phyloP scores from a whole-genome alignment of 192 early-diverging fungal species.

The Backusella macrospora region DNA sequence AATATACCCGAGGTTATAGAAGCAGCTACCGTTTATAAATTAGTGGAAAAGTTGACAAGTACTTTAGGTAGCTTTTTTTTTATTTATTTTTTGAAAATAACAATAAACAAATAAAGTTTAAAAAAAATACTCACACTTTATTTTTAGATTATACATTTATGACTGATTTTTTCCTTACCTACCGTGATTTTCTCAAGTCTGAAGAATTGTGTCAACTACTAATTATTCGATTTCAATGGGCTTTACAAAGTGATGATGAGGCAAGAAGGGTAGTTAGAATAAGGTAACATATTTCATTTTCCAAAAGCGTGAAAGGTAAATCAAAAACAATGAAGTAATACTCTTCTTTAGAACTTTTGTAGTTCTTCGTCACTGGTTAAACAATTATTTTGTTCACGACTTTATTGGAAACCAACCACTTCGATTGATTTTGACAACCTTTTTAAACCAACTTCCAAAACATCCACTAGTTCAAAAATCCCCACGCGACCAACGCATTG shows the following conservation, averaged over 20 bases:
- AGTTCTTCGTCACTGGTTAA: conserved; percentile 59
- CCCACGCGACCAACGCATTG: conserved; percentile 56
- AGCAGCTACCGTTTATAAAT: conserved; percentile 58
- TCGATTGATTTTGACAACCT: conserved; percentile 40
- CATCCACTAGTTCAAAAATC: conserved; percentile 47
- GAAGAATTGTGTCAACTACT: conserved; percentile 54
- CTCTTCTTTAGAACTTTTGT: conserved; percentile 52
- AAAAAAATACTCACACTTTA: background rate
- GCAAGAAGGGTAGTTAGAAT: conserved; percentile 55
- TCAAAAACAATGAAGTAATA: background rate
- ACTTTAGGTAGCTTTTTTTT: conserved; percentile 32
- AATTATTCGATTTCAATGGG: conserved; percentile 61
- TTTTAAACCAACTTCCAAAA: conserved; percentile 41
- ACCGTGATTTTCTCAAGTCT: conserved; percentile 57
- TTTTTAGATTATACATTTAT: conserved; percentile 58
- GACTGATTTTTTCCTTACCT: conserved; percentile 67
- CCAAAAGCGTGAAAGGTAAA: background rate
- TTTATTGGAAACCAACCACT: conserved; percentile 51
- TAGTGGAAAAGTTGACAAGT: conserved; percentile 59
- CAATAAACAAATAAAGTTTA: background rate
- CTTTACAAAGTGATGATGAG: conserved; percentile 49
- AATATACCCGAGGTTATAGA: conserved; percentile 31
- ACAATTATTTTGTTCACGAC: conserved; percentile 62
- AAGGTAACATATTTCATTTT: conserved; percentile 31
- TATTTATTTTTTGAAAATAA: too few relatives aligned